phyloP scores from a whole-genome alignment of 331 rosid species.

The Quercus phellos region DNA sequence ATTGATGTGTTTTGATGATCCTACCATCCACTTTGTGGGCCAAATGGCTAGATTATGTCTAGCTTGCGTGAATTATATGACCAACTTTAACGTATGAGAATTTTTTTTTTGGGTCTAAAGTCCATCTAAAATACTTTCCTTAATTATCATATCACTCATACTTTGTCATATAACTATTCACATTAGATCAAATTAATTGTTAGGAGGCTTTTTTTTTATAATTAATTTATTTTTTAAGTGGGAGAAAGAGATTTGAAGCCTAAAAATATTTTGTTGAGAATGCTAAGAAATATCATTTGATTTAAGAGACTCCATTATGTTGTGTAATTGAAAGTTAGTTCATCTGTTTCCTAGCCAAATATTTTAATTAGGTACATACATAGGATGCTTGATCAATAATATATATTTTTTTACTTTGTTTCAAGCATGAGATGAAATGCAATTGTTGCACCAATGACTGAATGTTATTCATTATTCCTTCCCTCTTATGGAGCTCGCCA shows the following conservation, averaged over 20 bases:
- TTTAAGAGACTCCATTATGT: background rate
- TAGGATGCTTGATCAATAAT: too few species aligned
- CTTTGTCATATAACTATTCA: background rate
- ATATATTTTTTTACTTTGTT: too few species aligned
- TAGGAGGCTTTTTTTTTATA: background rate
- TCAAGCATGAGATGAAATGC: too few species aligned
- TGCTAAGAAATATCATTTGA: too few species aligned
- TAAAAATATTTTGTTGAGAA: too few species aligned
- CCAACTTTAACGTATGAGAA: background rate
- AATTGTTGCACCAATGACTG: too few species aligned
- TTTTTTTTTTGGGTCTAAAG: background rate
- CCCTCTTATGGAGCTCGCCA: too few species aligned
- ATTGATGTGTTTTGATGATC: background rate
- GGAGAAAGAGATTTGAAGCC: too few species aligned
- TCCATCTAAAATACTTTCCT: background rate
- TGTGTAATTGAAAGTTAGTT: background rate
- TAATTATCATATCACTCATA: background rate
- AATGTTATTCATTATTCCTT: too few species aligned
- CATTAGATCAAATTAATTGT: background rate
- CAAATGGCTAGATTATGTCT: background rate
- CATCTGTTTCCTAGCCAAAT: too few species aligned
- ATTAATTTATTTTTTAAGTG: too few species aligned
- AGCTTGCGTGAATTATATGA: background rate
- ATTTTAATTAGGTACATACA: too few species aligned
- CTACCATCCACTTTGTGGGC: background rate